Percentiles rank a stretch among this genome's conserved stretches.
phyloP scores from a whole-genome alignment of 2,329 filamentous ascomycete species.

The Beauveria bassiana region DNA sequence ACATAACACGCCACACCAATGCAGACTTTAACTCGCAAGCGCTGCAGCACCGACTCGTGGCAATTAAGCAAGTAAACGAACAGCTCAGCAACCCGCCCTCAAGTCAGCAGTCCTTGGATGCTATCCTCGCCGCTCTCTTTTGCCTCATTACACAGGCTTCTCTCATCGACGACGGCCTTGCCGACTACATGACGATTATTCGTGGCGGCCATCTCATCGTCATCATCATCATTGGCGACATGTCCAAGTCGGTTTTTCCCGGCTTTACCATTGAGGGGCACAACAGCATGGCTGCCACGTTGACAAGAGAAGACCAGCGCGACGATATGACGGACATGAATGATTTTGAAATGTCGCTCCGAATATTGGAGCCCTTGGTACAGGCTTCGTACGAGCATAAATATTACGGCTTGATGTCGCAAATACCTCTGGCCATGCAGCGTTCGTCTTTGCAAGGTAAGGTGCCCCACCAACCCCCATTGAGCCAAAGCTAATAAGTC shows the following conservation, averaged over 20 bases:
- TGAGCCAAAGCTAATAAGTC: background rate
- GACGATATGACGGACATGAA: slow-evolving; percentile 17
- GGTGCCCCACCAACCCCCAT: background rate
- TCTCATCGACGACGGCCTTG: slow-evolving; percentile 30
- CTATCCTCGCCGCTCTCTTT: slow-evolving; percentile 27
- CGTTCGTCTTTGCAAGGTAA: slow-evolving; percentile 17
- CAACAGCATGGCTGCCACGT: slow-evolving; percentile 15
- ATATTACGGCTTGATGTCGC: slow-evolving; percentile 15
- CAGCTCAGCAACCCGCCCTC: slow-evolving; percentile 20
- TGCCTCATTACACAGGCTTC: slow-evolving; percentile 28
- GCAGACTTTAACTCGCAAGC: slow-evolving; percentile 22
- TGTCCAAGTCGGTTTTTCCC: slow-evolving; percentile 17
- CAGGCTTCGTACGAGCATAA: slow-evolving; percentile 13
- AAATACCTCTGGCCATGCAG: slow-evolving; percentile 11
- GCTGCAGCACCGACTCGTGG: slow-evolving; percentile 27
- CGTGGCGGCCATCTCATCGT: slow-evolving; percentile 22
- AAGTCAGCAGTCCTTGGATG: slow-evolving; percentile 26
- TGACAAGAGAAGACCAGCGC: slow-evolving; percentile 18
- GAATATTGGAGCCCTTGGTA: slow-evolving; percentile 15
- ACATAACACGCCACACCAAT: slow-evolving; percentile 23
- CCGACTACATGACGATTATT: slow-evolving; percentile 29
- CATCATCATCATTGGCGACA: slow-evolving; percentile 16
- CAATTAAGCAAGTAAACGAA: slow-evolving; percentile 28
- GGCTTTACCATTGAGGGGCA: slow-evolving; percentile 21
- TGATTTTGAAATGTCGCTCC: slow-evolving; percentile 16